Evolutionary conservation across 2,329 filamentous ascomycete genomes (phyloP), one percentile per base, ranked within the genome.

Genomic region (Neophaeococcomyces aloes): DNA sequence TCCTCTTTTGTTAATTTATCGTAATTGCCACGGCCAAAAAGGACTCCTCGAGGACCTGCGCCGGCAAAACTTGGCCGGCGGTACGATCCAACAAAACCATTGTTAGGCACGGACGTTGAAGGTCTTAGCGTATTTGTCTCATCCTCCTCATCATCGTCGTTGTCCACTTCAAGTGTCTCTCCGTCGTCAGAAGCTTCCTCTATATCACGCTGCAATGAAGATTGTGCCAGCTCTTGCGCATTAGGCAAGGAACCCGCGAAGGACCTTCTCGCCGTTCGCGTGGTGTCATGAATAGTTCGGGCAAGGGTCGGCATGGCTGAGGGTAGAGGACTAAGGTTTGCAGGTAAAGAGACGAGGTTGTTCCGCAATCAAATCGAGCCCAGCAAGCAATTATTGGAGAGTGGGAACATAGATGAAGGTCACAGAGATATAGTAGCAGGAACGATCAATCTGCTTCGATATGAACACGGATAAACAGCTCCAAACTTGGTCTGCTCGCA

Each of bases 21-120:
- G 10, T 69, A 67, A 42, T 60, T 57, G 7, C 38, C 46, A 10
- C 35, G 46, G 14, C 78, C 76, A 19, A 85, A 74, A 46, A 93
- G 71, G 3, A 81, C 75, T 3, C 82, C 80, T 42, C 86, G 72
- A 1, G 78, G 74, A 18, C 81, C 80, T 10, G 81, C 83, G 47
- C 76, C 84, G 23, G 91, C 79, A 57, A 81, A 83, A 53, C 79
- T 83, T 1, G 86, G 85, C 35, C 86, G 76, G 44, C 83, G 78
- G 65, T 91, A 94, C 25, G 76, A 76, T 29, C 75, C 72, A 14
- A 71, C 69, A 65, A 82, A 70, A 13, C 76, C 74, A 49, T 66
- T 51, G 6, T 45, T 60, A 44, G 66, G 46, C 49, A 62, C 44
- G 52, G 61, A 59, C 51, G 61, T 60, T 14, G 60, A 51, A 37